Percentiles rank a stretch among this genome's conserved stretches.
Evolutionary conservation across 768 basidiomycete species (phyloP).

Genomic region (Boletus tomentosulus): DNA sequence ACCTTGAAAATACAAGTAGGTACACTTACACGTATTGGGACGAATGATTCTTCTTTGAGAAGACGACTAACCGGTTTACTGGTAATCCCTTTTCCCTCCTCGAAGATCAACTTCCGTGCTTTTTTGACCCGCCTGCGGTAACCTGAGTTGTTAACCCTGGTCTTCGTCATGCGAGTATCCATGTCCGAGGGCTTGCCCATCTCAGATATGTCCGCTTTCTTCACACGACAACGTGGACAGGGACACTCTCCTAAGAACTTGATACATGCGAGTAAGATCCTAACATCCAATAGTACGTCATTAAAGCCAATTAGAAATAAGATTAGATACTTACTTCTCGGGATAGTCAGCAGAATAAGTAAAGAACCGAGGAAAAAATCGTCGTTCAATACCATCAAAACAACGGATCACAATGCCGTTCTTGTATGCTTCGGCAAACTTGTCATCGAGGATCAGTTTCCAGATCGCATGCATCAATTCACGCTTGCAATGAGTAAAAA

Average conservation of each 20-base stretch:
- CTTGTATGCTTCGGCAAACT: neutral
- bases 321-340: neutral
- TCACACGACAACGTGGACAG: neutral
- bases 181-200: neutral
- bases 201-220: neutral
- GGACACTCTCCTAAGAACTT: neutral
- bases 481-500: constrained; percentile 17
- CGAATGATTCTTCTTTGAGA: no score
- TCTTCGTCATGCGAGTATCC: neutral
- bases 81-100: no score
- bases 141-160: neutral
- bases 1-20: neutral
- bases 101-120: no score
- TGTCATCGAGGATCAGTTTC: neutral
- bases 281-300: neutral
- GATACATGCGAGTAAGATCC: neutral
- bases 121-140: no score
- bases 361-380: neutral
- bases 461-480: constrained; percentile 14
- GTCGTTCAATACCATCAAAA: neutral
- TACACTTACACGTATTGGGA: no score
- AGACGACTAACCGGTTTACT: neutral
- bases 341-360: neutral
- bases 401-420: neutral
- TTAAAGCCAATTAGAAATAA: neutral